Conservation (phyloP, 2,329 filamentous ascomycete species). For the Epichloe typhina region DNA sequence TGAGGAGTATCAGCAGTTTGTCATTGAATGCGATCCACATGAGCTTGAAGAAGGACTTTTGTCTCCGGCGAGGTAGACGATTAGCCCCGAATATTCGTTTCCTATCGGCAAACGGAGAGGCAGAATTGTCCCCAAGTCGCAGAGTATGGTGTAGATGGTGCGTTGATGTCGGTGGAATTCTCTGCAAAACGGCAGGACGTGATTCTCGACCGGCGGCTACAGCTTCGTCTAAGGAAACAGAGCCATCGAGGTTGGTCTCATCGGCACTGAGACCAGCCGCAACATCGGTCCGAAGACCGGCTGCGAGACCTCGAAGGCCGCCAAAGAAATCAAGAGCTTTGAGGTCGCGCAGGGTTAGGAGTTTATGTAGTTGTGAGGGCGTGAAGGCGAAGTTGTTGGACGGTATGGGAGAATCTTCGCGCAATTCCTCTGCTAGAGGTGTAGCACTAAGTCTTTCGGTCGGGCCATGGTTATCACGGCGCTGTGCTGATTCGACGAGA, state of each 20-base stretch:
- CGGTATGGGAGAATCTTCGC: constrained; percentile 13
- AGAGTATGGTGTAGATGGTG: constrained; percentile 15
- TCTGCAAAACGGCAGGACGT: constrained; percentile 14
- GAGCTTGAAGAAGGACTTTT: constrained; percentile 55
- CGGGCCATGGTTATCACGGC: constrained; percentile 3
- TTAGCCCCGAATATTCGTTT: constrained; percentile 60
- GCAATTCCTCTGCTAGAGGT: constrained; percentile 12
- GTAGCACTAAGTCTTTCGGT: constrained; percentile 6
- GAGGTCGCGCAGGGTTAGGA: constrained; percentile 36
- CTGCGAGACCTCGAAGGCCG: constrained; percentile 38
- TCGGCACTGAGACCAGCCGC: constrained; percentile 35
- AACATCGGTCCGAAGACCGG: constrained; percentile 35
- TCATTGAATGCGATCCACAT: constrained; percentile 72
- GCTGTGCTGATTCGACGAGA: not conserved
- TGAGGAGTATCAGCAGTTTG: constrained; percentile 62
- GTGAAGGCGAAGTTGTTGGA: constrained; percentile 40
- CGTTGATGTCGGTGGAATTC: constrained; percentile 9
- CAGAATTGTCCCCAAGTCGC: constrained; percentile 15
- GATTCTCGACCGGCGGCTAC: constrained; percentile 22
- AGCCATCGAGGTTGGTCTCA: constrained; percentile 31
- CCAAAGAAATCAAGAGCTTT: constrained; percentile 36
- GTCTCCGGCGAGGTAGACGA: constrained; percentile 39
- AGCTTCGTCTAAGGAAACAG: constrained; percentile 37
- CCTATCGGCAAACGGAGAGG: constrained; percentile 36
- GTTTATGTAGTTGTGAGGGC: constrained; percentile 38